Conservation (phyloP, 2,329 filamentous ascomycete species). For the Setomelanomma holmii region DNA sequence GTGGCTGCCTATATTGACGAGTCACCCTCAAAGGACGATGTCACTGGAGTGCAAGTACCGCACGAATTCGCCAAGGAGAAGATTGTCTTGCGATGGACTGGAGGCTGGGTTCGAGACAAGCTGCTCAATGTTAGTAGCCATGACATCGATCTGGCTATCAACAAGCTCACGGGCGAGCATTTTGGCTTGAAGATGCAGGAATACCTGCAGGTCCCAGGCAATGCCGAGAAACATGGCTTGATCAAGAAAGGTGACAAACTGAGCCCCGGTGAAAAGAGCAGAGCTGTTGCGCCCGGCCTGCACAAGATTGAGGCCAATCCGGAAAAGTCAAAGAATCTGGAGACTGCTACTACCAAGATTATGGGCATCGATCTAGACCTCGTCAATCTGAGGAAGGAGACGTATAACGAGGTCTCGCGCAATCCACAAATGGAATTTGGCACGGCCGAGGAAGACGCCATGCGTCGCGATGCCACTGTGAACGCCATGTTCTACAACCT, state of each 20-base stretch:
- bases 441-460: constrained; percentile 86
- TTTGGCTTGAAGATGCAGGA: constrained; percentile 75
- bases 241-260: constrained; percentile 47
- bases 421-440: constrained; percentile 95
- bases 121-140: constrained; percentile 74
- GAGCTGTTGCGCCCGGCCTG: constrained; percentile 71
- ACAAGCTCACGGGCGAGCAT: constrained; percentile 79
- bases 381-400: constrained; percentile 92
- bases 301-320: constrained; percentile 93
- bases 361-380: constrained; percentile 90
- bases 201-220: constrained; percentile 68
- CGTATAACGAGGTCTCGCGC: constrained; percentile 84
- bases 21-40: constrained; percentile 31
- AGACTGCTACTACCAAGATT: constrained; percentile 86
- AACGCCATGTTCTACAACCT: constrained; percentile 98
- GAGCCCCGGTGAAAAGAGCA: constrained; percentile 53
- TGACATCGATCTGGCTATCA: constrained; percentile 87
- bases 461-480: constrained; percentile 88
- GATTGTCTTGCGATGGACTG: constrained; percentile 75
- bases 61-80: constrained; percentile 55
- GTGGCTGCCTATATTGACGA: constrained; percentile 74
- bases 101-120: constrained; percentile 88
- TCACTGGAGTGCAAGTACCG: constrained; percentile 50
- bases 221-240: constrained; percentile 67
- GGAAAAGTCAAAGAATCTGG: constrained; percentile 94